phyloP scores from a whole-genome alignment of 305 asterid species.

The Fraxinus sp. region DNA sequence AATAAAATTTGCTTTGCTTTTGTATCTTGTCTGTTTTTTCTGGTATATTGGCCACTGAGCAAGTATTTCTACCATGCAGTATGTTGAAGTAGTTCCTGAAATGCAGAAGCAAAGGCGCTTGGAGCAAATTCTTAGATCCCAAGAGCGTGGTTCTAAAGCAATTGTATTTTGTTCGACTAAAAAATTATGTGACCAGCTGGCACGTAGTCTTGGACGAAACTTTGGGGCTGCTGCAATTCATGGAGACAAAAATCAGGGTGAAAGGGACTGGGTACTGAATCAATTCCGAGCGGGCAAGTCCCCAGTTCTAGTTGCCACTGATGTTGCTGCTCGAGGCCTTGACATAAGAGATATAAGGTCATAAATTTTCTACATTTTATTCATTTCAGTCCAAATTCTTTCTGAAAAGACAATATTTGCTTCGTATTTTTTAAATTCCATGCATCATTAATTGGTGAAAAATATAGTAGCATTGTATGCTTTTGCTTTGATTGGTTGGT shows the following conservation, averaged over 20 bases:
- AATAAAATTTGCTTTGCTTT: slow-evolving; percentile 1
- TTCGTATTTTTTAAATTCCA: not conserved
- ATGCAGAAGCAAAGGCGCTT: slow-evolving; percentile 90
- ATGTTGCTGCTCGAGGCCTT: slow-evolving; percentile 98
- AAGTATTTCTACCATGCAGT: slow-evolving; percentile 42
- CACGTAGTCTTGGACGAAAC: slow-evolving; percentile 78
- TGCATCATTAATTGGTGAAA: not conserved
- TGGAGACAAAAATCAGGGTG: slow-evolving; percentile 93
- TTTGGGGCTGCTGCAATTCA: slow-evolving; percentile 97
- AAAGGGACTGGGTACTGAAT: slow-evolving; percentile 92
- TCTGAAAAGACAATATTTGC: not conserved
- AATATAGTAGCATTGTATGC: not conserved
- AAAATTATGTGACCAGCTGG: slow-evolving; percentile 80
- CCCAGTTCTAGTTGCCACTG: slow-evolving; percentile 93
- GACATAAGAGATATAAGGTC: slow-evolving; percentile 90
- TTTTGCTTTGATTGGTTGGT: not conserved
- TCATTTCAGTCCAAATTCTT: not conserved
- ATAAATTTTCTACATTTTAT: slow-evolving; percentile 20
- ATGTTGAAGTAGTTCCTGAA: slow-evolving; percentile 86
- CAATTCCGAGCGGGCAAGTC: slow-evolving; percentile 82
- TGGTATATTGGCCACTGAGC: not conserved
- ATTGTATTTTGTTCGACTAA: slow-evolving; percentile 91
- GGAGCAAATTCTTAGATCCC: slow-evolving; percentile 92
- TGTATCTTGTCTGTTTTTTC: not conserved
- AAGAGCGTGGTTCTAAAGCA: slow-evolving; percentile 80